Base-by-base conservation (phyloP, 139 green algal genomes). In the Pleodorina starrii region DNA sequence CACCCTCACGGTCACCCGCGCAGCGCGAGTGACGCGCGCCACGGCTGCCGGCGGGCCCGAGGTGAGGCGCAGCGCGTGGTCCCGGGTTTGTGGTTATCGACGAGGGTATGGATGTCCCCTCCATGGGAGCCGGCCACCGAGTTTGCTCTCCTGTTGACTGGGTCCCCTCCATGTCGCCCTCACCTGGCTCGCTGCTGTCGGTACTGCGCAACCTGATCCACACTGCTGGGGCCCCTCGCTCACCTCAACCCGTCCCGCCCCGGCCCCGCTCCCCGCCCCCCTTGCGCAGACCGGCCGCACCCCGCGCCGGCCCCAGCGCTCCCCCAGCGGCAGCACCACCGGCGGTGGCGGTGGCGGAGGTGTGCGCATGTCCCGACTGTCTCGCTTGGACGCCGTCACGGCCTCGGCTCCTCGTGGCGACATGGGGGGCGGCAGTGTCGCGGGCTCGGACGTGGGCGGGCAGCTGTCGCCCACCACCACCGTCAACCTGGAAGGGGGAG, bases 1-100 rank as follows among this genome's bases (percentile, higher is more conserved):
- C 5, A 54, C 87, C 27, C 80, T 95, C 50, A 90, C 89, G 5
- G 48, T 94, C 32, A 75, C 76, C 4, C 86, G 91, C 17, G 32
- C 77, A 35, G 85, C 80, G 32, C 43, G 86, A 1, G 54, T 88
- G 38, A 51, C 27, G 27, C n/a, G 83, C 2, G 69, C 83, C 32
- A 60, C 40, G 36, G 68, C 38, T 2, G 44, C 38, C 32, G 46
- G 0, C 5, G 44, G n/a, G 29, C 9, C 29, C 32, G 80, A 76
- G 43, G 80, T 76, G 35, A 0, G 60, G 5, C 35, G 9, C 21
- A 66, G 54, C 25, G 29, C 6, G 54, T 9, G 54, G 54, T 25
- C 29, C 29, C 5, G 54, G 5, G 54, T 12, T 66, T 60, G 14
- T 27, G 51, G 54, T 21, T 21, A 21, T 66, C 29, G 14, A 60